Percentiles rank a stretch among this genome's conserved stretches.
These are phyloP conservation scores for Kappamyces sp. DNA, from an alignment of 192 early-diverging fungal genomes.

Conservation along the genomic window DNA sequence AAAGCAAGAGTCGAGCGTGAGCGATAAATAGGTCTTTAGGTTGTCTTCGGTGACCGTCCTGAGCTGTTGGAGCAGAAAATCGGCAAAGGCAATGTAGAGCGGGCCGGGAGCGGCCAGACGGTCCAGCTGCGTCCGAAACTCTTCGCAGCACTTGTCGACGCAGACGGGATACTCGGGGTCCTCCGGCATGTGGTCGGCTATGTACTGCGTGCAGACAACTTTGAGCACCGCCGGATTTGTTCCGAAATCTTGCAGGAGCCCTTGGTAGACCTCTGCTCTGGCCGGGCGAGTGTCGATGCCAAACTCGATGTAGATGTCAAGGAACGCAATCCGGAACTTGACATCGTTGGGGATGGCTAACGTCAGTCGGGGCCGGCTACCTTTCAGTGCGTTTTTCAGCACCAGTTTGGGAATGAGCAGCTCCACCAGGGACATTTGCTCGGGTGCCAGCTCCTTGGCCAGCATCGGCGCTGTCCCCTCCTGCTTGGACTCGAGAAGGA, in stretches of 20 bases:
- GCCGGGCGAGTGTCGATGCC: constrained; percentile 39
- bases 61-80: constrained; percentile 52
- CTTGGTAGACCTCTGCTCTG: constrained; percentile 35
- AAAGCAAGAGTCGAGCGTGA: constrained; percentile 47
- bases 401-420: constrained; percentile 71
- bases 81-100: constrained; percentile 35
- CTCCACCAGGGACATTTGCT: constrained; percentile 46
- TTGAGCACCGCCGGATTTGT: constrained; percentile 46
- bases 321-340: constrained; percentile 66
- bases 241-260: constrained; percentile 44
- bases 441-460: constrained; percentile 38
- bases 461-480: constrained; percentile 18
- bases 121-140: constrained; percentile 30
- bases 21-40: constrained; percentile 47
- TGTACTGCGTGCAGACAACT: constrained; percentile 48
- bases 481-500: not conserved
- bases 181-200: constrained; percentile 36
- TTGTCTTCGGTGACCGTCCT: constrained; percentile 42
- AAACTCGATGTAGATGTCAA: constrained; percentile 58
- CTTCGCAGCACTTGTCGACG: constrained; percentile 37
- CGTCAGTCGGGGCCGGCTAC: constrained; percentile 21
- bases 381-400: constrained; percentile 72
- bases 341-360: constrained; percentile 64
- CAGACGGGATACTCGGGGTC: constrained; percentile 43
- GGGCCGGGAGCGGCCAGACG: not conserved